Evolutionary conservation across 2,329 filamentous ascomycete species (phyloP), one percentile per base, ranked within the genome.

Genomic region (Neonectria ditissima): DNA sequence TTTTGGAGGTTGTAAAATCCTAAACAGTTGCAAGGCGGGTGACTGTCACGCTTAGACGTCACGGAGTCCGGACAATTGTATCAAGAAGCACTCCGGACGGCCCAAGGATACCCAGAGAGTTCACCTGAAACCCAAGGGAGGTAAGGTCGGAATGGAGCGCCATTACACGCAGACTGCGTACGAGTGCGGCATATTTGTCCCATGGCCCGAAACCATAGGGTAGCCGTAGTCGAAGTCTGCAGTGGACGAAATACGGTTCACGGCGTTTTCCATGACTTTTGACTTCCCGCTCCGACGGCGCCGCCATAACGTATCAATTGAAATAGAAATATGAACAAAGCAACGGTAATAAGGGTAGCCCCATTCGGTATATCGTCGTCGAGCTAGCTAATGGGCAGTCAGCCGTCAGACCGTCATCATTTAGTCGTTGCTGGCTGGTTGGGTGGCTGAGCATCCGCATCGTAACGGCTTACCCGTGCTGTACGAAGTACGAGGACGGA

Each of bases 81-180:
- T 62, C 54, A 58, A 37, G 47, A 4, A 47, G 32, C 26, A 24
- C 26, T 18, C 59, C 47, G 53, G 43, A 39, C 34, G 28, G 20
- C 45, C 47, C 53, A 47, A 48, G 28, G 22, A 62, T 47, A 32
- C 22, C 22, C 58, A 43, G 43, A 43, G 39, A 22, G n/a, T 24
- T 50, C 44, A 26, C 48, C 45, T 57, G 59, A 62, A 62, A 52
- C 48, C 48, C 8, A 26, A 41, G 54, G 37, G 53, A 57, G 39
- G 24, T 45, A 37, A 43, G 39, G 28, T 18, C 16, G 22, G 24
- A 32, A 3, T 18, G 28, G 14, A 14, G 26, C n/a, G 11, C 20
- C 34, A 34, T 6, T 53, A 28, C 30, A 32, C 13, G n/a, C 18
- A 24, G 20, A 18, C 30, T 24, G 24, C 6, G 24, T n/a, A n/a